Evolutionary conservation across 352 stramenopile genomes (phyloP).

Genomic region (Pythium pyrilobum): DNA sequence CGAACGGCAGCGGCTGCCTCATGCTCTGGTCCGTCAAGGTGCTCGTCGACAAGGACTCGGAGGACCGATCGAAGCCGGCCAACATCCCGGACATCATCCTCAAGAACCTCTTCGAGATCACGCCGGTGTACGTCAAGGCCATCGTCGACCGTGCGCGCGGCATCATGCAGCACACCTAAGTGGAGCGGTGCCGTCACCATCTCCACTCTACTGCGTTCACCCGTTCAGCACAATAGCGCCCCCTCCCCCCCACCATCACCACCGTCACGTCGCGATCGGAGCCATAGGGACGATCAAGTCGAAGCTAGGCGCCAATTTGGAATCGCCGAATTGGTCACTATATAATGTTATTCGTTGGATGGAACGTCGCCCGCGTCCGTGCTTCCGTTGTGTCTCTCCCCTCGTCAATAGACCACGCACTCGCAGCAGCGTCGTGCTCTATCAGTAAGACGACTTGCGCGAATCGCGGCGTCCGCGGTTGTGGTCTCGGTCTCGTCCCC

Average conservation of each 20-base stretch:
- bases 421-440: too few species aligned
- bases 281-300: too few species aligned
- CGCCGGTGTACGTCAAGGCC: slow-evolving; percentile 79
- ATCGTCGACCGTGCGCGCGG: slow-evolving; percentile 68
- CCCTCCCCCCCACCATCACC: background rate
- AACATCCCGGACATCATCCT: slow-evolving; percentile 86
- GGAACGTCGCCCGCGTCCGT: too few species aligned
- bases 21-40: slow-evolving; percentile 85
- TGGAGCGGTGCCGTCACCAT: background rate
- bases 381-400: too few species aligned
- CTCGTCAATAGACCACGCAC: too few species aligned
- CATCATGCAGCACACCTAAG: slow-evolving; percentile 22
- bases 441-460: background rate
- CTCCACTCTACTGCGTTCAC: background rate
- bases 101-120: slow-evolving; percentile 87
- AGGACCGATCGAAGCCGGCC: slow-evolving; percentile 65
- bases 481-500: slow-evolving; percentile 7
- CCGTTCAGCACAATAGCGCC: background rate
- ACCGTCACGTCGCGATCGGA: too few species aligned
- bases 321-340: slow-evolving; percentile 2
- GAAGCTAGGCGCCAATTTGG: background rate
- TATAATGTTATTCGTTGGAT: slow-evolving; percentile 37
- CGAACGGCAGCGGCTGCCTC: slow-evolving; percentile 58
- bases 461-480: background rate
- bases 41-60: slow-evolving; percentile 63